Evolutionary conservation across 2,329 filamentous ascomycete genomes (phyloP).

Genomic region (Arthroderma uncinatum): DNA sequence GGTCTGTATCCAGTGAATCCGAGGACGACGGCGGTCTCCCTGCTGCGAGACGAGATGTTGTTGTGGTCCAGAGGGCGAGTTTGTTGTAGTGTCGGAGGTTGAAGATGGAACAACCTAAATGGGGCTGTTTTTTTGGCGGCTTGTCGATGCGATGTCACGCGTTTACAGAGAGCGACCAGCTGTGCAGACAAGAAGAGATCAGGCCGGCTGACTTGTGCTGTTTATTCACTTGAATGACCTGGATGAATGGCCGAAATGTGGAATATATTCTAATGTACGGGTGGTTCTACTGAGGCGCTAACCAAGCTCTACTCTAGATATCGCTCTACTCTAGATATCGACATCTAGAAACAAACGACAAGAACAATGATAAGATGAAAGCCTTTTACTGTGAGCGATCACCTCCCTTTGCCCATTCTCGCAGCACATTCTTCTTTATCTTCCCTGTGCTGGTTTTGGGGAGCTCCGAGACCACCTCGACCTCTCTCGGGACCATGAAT

Average conservation of each 20-base stretch:
- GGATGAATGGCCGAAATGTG: no score
- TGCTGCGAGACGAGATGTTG: background rate
- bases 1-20: no score
- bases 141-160: background rate
- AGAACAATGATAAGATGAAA: background rate
- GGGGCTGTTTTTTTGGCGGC: no score
- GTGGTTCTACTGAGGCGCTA: no score
- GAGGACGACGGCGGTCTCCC: no score
- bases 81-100: background rate
- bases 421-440: slow-evolving; percentile 83
- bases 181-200: background rate
- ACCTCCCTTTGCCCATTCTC: slow-evolving; percentile 66
- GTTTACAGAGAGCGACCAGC: background rate
- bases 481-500: slow-evolving; percentile 71
- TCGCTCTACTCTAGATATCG: background rate
- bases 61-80: background rate
- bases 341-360: background rate
- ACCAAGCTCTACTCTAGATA: no score
- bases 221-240: no score
- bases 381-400: slow-evolving; percentile 5
- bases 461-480: slow-evolving; percentile 72
- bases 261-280: no score
- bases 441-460: slow-evolving; percentile 98
- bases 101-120: background rate
- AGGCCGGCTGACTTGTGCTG: background rate